Base-by-base conservation (phyloP, 2,329 filamentous ascomycete species). In the Alternaria angustiovoidea region DNA sequence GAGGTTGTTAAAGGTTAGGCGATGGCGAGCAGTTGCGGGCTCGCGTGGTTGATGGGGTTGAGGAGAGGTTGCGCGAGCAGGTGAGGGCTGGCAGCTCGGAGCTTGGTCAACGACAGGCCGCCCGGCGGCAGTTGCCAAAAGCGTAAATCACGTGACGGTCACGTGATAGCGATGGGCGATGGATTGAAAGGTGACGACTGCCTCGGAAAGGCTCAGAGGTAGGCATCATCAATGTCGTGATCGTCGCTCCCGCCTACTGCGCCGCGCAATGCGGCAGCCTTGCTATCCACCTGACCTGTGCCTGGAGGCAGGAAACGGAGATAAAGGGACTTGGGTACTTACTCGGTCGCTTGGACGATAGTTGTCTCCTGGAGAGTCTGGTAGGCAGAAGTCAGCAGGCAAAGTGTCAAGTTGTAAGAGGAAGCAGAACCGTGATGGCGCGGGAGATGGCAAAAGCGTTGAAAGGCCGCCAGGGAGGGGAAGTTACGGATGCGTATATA, bases 31-130 rank as follows among this genome's bases (percentile, higher is more conserved):
- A 59, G 54, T 34, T 59, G 64, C 57, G 44, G 62, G 39, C 62
- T 66, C 56, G 67, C 67, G 63, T 62, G 66, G 63, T 62, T 68
- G 72, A 74, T 72, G 69, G 59, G 65, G 68, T 61, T 63, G 67
- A 59, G 47, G 60, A 43, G 67, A 65, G 63, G 68, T 62, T 61
- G 63, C 60, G 68, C 62, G 66, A 62, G 65, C 64, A 63, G 64
- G 64, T 59, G 63, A 67, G 66, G 59, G 58, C 41, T 58, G 59
- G 46, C 48, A 57, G 54, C 54, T 57, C 57, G 47, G 48, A 61
- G 58, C 63, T 54, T 58, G 56, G 55, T 55, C 64, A 67, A 66
- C 63, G 66, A 62, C 66, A 56, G 61, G 60, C 57, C 66, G 61
- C 68, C 63, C 55, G 58, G 57, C 63, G 63, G 64, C 59, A 66